Percentiles rank a stretch among this genome's conserved stretches.
These are phyloP conservation scores for Stagonosporopsis tanaceti DNA, from an alignment of 2,329 filamentous ascomycete genomes.

Conservation along the genomic window DNA sequence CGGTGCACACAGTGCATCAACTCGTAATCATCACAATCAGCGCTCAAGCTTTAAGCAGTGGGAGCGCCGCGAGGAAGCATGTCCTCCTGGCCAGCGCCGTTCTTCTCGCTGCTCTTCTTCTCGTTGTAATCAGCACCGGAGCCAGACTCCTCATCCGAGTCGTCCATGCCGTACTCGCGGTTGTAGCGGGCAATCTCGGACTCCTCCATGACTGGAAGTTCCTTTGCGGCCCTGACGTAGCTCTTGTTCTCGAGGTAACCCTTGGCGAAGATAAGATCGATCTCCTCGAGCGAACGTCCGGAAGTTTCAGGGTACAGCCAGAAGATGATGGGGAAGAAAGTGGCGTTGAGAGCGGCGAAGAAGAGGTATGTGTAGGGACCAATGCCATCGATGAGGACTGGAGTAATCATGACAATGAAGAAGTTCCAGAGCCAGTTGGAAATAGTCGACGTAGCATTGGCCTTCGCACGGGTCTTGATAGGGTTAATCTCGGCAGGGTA, in stretches of 20 bases:
- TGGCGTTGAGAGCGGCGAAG: conserved; percentile 62
- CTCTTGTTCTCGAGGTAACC: conserved; percentile 46
- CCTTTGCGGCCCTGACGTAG: conserved; percentile 49
- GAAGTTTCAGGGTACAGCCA: conserved; percentile 66
- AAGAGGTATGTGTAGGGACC: conserved; percentile 55
- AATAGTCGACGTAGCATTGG: conserved; percentile 63
- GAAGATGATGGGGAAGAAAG: conserved; percentile 61
- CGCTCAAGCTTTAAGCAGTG: conserved; percentile 16
- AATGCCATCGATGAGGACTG: conserved; percentile 49
- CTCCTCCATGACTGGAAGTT: conserved; percentile 46
- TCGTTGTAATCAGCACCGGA: conserved; percentile 36
- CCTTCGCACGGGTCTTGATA: conserved; percentile 64
- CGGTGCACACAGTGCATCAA: conserved; percentile 24
- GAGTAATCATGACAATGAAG: conserved; percentile 54
- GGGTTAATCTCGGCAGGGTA: conserved; percentile 63
- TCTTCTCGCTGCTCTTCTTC: conserved; percentile 30
- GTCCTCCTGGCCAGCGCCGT: conserved; percentile 24
- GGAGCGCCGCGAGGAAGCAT: conserved; percentile 27
- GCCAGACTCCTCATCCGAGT: conserved; percentile 44
- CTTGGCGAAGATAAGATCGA: conserved; percentile 59
- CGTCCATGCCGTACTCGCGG: conserved; percentile 44
- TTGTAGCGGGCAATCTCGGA: conserved; percentile 45
- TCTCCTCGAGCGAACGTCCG: conserved; percentile 60
- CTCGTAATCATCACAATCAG: conserved; percentile 26
- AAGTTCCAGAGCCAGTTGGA: conserved; percentile 65